Evolutionary conservation across 2,329 filamentous ascomycete species (phyloP).

Genomic region (Calonectria montana): DNA sequence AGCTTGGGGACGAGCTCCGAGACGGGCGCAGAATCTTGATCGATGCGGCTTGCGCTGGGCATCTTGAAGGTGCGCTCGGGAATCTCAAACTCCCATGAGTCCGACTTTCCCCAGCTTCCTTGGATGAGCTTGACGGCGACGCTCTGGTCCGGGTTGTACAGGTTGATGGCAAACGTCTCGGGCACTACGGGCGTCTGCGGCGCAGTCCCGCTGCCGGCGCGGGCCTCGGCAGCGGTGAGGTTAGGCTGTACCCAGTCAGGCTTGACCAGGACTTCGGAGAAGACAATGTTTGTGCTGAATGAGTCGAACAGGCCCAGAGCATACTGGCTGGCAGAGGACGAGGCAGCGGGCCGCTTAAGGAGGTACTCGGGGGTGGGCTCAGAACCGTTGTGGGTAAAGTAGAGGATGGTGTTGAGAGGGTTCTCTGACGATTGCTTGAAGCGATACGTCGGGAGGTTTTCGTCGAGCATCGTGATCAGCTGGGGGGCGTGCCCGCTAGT

Average conservation of each 20-base stretch:
- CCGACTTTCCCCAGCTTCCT: constrained; percentile 82
- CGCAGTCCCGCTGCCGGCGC: constrained; percentile 73
- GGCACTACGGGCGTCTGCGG: constrained; percentile 78
- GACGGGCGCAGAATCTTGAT: constrained; percentile 70
- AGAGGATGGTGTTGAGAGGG: constrained; percentile 67
- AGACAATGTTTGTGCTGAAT: constrained; percentile 83
- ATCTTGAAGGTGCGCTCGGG: constrained; percentile 85
- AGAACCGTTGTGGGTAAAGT: constrained; percentile 78
- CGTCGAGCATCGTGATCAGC: constrained; percentile 78
- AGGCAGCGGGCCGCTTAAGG: constrained; percentile 78
- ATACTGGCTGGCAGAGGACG: constrained; percentile 83
- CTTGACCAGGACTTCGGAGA: constrained; percentile 84
- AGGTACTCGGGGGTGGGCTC: constrained; percentile 84
- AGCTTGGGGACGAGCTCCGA: constrained; percentile 75
- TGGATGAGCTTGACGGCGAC: constrained; percentile 77
- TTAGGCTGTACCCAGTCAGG: constrained; percentile 89
- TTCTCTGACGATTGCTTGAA: constrained; percentile 65
- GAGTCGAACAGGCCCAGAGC: constrained; percentile 88
- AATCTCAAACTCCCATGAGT: constrained; percentile 93
- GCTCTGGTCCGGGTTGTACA: constrained; percentile 94
- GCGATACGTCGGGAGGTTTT: constrained; percentile 84
- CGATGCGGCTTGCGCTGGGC: constrained; percentile 82
- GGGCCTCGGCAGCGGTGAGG: constrained; percentile 83
- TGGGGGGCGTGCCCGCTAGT: neutral
- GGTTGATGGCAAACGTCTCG: constrained; percentile 82